Conservation (phyloP, 208 protist genomes). For the Acanthamoeba castellanii region DNA sequence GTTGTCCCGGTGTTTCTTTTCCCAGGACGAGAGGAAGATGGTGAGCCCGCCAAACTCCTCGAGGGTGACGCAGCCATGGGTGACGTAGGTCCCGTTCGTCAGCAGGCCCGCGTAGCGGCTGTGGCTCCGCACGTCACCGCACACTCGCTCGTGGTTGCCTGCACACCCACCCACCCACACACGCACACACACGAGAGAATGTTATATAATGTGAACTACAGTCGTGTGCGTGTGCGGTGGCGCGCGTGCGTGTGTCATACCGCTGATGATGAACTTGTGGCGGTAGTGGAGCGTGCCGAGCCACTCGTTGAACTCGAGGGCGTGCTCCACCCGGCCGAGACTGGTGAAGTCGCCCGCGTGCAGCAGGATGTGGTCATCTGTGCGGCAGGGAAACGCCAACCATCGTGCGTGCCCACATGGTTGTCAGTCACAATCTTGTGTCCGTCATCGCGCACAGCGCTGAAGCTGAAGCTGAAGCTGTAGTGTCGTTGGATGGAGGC, state of each 20-base stretch:
- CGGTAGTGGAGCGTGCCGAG: slow-evolving; percentile 41
- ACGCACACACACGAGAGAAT: no score
- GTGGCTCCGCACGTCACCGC: slow-evolving; percentile 11
- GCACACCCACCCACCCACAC: neutral
- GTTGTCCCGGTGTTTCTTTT: neutral
- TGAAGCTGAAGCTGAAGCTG: no score
- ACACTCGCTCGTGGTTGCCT: slow-evolving; percentile 69
- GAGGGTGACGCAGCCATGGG: neutral
- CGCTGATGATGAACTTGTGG: slow-evolving; percentile 68
- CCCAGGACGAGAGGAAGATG: slow-evolving; percentile 47
- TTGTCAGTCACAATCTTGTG: no score
- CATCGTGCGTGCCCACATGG: neutral
- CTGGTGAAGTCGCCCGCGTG: slow-evolving; percentile 69
- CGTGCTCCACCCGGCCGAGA: neutral
- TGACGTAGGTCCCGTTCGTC: slow-evolving; percentile 63
- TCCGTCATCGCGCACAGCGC: no score
- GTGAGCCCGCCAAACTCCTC: slow-evolving; percentile 56
- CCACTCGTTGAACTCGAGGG: slow-evolving; percentile 57
- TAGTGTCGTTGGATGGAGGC: no score
- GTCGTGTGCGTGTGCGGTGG: neutral
- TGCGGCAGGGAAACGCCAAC: neutral
- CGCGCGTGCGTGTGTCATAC: neutral
- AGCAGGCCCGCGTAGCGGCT: neutral
- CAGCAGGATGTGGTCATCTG: slow-evolving; percentile 68
- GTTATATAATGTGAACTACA: no score